Percentiles rank a stretch among this genome's conserved stretches.
phyloP scores from a whole-genome alignment of 75 land plant species.

The Picea sitchensis region DNA sequence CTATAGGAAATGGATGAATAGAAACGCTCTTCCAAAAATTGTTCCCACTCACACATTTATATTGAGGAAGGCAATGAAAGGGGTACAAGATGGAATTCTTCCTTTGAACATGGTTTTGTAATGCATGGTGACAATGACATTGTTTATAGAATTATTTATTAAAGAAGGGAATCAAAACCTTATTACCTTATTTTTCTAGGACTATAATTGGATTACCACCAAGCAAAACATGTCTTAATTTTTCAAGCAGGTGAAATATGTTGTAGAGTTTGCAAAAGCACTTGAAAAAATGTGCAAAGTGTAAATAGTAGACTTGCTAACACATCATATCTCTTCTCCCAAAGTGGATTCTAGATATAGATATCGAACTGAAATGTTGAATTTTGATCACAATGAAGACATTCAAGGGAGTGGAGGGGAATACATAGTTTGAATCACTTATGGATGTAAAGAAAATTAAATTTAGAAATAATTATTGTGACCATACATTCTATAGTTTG shows the following conservation, averaged over 20 bases:
- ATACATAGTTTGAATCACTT: conserved; percentile 82
- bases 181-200: background rate
- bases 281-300: conserved; percentile 49
- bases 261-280: conserved; percentile 58
- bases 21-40: too few relatives aligned
- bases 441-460: conserved; percentile 79
- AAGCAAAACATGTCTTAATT: background rate
- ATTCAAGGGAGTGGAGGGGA: conserved; percentile 84
- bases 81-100: too few relatives aligned
- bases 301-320: conserved; percentile 45
- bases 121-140: too few relatives aligned
- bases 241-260: conserved; percentile 46
- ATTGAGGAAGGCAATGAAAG: too few relatives aligned
- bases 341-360: conserved; percentile 59
- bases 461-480: conserved; percentile 69
- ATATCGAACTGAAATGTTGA: conserved; percentile 51
- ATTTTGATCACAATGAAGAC: conserved; percentile 47
- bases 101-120: too few relatives aligned
- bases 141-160: background rate
- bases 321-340: conserved; percentile 41
- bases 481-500: conserved; percentile 89
- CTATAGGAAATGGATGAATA: too few relatives aligned
- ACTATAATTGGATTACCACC: background rate
- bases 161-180: background rate
- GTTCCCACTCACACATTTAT: too few relatives aligned